A percentile compares a stretch with the other conserved stretches of the same genome.
These are phyloP conservation scores for Pestalotiopsis sp. DNA, from an alignment of 2,329 filamentous ascomycete genomes.

Conservation along the genomic window DNA sequence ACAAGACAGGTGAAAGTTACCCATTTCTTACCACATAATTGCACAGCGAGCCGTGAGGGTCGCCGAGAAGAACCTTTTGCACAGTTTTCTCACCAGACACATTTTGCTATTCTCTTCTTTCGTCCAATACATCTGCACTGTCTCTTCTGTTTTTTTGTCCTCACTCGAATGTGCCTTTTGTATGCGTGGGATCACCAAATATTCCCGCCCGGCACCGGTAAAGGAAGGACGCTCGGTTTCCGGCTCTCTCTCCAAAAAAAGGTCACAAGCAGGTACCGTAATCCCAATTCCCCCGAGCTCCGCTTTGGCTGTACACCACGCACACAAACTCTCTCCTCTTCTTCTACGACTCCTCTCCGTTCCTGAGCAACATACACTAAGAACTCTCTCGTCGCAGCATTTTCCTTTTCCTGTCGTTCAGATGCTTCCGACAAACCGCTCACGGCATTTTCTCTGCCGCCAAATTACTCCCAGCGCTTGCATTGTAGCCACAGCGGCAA, in stretches of 20 bases:
- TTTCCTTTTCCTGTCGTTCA: too few species aligned
- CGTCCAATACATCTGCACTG: too few species aligned
- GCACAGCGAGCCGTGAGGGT: not conserved
- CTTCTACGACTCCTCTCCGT: not conserved
- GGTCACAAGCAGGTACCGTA: not conserved
- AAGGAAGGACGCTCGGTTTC: not conserved
- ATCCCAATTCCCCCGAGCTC: slow-evolving; percentile 1
- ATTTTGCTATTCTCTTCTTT: too few species aligned
- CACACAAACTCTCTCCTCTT: not conserved
- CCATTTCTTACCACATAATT: not conserved
- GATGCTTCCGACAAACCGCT: too few species aligned
- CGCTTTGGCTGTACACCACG: not conserved
- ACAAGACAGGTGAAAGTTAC: not conserved
- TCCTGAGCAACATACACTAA: too few species aligned
- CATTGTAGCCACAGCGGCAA: too few species aligned
- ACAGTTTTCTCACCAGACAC: not conserved
- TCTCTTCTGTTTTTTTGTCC: too few species aligned
- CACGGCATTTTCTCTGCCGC: too few species aligned
- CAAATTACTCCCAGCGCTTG: too few species aligned
- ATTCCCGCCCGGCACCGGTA: not conserved
- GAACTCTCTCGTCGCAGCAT: too few species aligned
- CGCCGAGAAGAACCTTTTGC: not conserved
- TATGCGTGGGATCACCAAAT: too few species aligned
- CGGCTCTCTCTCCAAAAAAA: not conserved
- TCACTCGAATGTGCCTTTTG: too few species aligned